Conservation (phyloP, 148 eudicot species). For the Chenopodium berlandieri region DNA sequence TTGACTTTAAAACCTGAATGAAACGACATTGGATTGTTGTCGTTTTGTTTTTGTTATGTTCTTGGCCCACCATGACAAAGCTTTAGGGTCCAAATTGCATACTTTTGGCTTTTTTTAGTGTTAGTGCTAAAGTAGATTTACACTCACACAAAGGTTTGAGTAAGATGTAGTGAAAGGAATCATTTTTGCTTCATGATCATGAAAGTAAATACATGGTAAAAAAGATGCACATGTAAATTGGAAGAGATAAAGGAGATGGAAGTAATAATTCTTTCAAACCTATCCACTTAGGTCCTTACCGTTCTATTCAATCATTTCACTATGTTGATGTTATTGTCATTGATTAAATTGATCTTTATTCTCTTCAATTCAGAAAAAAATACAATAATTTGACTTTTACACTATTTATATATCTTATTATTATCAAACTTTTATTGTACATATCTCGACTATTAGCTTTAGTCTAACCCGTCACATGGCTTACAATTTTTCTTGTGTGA, state of each 20-base stretch:
- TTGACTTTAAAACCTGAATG: not conserved
- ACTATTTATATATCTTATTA: too few species aligned
- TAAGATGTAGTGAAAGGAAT: conserved; percentile 11
- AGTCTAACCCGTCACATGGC: too few species aligned
- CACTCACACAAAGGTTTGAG: not conserved
- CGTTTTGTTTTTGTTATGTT: conserved; percentile 7
- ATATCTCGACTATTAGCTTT: too few species aligned
- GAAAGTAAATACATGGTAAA: not conserved
- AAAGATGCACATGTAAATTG: not conserved
- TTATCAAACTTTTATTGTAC: too few species aligned
- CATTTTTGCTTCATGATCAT: conserved; percentile 16
- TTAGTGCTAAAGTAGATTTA: not conserved
- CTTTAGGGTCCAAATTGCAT: conserved; percentile 6
- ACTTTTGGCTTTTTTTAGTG: not conserved
- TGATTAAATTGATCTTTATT: too few species aligned
- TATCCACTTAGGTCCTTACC: too few species aligned
- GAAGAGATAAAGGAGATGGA: not conserved
- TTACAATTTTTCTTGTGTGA: too few species aligned
- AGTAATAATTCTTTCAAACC: too few species aligned
- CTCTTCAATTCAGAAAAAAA: too few species aligned
- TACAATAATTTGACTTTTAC: too few species aligned
- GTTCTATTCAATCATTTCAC: too few species aligned
- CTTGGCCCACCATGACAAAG: not conserved
- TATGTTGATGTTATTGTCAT: too few species aligned
- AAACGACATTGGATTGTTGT: conserved; percentile 1